These are phyloP conservation scores for Botrytis deweyae DNA, from an alignment of 2,329 filamentous ascomycete genomes.

Conservation along the genomic window DNA sequence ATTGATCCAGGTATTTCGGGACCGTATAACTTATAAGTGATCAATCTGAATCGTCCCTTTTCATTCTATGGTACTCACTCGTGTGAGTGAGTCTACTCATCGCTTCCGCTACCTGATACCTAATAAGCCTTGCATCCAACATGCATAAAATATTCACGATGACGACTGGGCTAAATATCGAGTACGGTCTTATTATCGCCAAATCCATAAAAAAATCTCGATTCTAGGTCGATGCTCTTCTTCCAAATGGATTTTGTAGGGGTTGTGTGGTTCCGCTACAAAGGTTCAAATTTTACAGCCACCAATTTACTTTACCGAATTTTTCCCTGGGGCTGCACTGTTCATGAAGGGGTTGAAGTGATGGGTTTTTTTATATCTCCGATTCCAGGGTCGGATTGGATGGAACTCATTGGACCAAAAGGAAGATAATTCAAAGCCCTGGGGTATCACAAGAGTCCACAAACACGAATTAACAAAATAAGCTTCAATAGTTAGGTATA, in stretches of 20 bases:
- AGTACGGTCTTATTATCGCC: conserved; percentile 6
- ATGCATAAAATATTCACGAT: conserved; percentile 12
- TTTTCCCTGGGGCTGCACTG: conserved; percentile 14
- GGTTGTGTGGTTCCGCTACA: neutral
- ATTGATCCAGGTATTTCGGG: neutral
- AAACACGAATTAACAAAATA: conserved; percentile 7
- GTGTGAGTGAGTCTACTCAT: neutral
- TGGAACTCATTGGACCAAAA: neutral
- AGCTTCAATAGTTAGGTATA: neutral
- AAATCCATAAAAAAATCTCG: conserved; percentile 13
- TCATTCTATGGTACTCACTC: neutral
- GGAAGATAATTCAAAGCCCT: neutral
- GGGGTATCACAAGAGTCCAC: conserved; percentile 10
- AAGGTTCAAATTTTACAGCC: neutral
- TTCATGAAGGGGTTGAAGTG: conserved; percentile 18
- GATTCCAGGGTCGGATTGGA: conserved; percentile 2
- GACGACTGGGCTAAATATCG: conserved; percentile 13
- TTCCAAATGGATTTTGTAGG: neutral
- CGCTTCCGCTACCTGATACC: neutral
- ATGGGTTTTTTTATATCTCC: conserved; percentile 7
- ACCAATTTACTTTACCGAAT: conserved; percentile 11
- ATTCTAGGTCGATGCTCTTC: conserved; percentile 5
- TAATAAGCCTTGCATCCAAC: conserved; percentile 5
- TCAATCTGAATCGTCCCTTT: conserved; percentile 3
- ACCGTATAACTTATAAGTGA: neutral